Evolutionary conservation across 2,329 filamentous ascomycete species (phyloP).

Genomic region (Colletotrichum paranaense): DNA sequence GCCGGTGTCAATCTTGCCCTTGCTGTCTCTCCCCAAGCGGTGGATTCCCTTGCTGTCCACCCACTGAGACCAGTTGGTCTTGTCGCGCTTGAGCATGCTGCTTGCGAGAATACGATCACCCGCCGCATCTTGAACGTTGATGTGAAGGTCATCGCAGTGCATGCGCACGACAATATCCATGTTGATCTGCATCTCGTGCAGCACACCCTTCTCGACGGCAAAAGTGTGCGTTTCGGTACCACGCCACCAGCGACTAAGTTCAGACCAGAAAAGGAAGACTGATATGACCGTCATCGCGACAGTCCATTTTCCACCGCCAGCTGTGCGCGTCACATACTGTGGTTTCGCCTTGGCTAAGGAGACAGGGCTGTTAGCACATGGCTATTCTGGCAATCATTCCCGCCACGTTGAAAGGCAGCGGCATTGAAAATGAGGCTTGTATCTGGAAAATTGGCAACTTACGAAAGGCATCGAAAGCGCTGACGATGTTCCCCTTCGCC

Average conservation of each 20-base stretch:
- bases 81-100: constrained; percentile 77
- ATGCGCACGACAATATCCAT: constrained; percentile 93
- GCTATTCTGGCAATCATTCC: too few species aligned
- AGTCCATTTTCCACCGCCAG: constrained; percentile 94
- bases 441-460: constrained; percentile 49
- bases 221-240: constrained; percentile 91
- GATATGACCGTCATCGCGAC: constrained; percentile 83
- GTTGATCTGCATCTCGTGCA: constrained; percentile 91
- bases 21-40: constrained; percentile 64
- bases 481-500: constrained; percentile 77
- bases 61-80: constrained; percentile 87
- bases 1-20: constrained; percentile 67
- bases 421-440: background rate
- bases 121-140: constrained; percentile 96
- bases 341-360: constrained; percentile 90
- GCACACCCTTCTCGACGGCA: constrained; percentile 90
- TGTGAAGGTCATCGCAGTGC: constrained; percentile 87
- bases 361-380: constrained; percentile 37
- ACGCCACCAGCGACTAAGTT: constrained; percentile 84
- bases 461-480: constrained; percentile 98
- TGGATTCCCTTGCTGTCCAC: constrained; percentile 76
- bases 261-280: constrained; percentile 78
- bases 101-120: constrained; percentile 92
- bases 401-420: background rate
- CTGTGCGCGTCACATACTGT: constrained; percentile 86